Conservation (phyloP, 2,329 filamentous ascomycete species). For the Escovopsis sp. region DNA sequence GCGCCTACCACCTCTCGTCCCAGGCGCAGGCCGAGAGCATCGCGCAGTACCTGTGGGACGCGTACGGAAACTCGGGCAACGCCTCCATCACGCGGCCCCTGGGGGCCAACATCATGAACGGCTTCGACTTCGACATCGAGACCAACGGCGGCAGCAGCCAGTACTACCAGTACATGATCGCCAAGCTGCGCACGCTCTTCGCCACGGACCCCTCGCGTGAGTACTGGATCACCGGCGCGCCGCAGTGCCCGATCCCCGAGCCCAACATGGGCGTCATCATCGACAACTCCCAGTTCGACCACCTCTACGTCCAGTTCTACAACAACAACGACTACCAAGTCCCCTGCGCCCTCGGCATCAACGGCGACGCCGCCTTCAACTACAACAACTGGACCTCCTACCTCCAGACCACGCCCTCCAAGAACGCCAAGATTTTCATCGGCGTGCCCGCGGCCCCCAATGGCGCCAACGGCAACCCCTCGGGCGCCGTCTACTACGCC, state of each 20-base stretch:
- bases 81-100: slow-evolving; percentile 11
- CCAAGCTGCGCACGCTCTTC: slow-evolving; percentile 11
- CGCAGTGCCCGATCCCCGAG: slow-evolving; percentile 25
- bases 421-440: slow-evolving; percentile 19
- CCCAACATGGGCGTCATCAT: slow-evolving; percentile 27
- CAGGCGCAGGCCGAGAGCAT: slow-evolving; percentile 5
- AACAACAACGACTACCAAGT: slow-evolving; percentile 27
- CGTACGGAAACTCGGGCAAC: slow-evolving; percentile 6
- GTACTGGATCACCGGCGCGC: slow-evolving; percentile 31
- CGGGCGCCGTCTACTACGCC: slow-evolving; percentile 15
- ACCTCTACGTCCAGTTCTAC: slow-evolving; percentile 30
- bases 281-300: slow-evolving; percentile 22
- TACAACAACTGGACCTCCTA: slow-evolving; percentile 19
- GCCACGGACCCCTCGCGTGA: slow-evolving; percentile 7
- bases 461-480: slow-evolving; percentile 7
- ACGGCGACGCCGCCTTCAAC: slow-evolving; percentile 17
- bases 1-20: slow-evolving; percentile 4
- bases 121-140: slow-evolving; percentile 16
- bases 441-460: slow-evolving; percentile 17
- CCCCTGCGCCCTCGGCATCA: slow-evolving; percentile 2
- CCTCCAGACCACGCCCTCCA: slow-evolving; percentile 13
- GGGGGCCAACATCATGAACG: slow-evolving; percentile 14
- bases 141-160: slow-evolving; percentile 7
- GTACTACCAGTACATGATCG: slow-evolving; percentile 8
- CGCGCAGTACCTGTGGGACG: slow-evolving; percentile 9